Conservation (phyloP, 192 early-diverging fungal genomes). For the Powellomyces hirtus region DNA sequence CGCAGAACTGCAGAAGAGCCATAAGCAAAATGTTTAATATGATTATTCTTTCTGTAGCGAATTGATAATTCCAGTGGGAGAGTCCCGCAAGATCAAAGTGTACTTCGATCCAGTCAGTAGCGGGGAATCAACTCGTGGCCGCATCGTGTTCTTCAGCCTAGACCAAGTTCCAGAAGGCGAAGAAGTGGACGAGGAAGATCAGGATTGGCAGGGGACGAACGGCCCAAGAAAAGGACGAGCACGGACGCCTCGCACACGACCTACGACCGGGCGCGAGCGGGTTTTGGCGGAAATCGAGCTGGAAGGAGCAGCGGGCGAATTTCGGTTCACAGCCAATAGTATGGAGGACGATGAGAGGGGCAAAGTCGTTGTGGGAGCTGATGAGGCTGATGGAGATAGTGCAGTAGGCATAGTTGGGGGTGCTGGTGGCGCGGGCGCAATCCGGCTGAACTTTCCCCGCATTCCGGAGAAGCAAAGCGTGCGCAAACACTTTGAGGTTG, state of each 20-base stretch:
- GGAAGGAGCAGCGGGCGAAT: constrained; percentile 33
- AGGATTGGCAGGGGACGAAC: neutral
- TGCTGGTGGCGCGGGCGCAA: constrained; percentile 18
- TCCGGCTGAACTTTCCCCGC: constrained; percentile 47
- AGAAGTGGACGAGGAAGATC: constrained; percentile 4
- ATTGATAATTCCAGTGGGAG: constrained; percentile 30
- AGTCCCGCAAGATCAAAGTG: constrained; percentile 33
- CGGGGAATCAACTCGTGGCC: constrained; percentile 4
- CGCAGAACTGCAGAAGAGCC: too few relatives aligned
- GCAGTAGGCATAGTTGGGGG: neutral
- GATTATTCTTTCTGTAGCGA: constrained; percentile 12
- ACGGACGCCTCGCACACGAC: constrained; percentile 22
- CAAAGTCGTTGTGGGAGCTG: neutral
- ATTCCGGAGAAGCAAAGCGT: constrained; percentile 34
- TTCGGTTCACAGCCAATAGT: constrained; percentile 28
- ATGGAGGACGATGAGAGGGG: constrained; percentile 18
- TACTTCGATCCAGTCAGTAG: constrained; percentile 35
- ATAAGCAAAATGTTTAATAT: too few relatives aligned
- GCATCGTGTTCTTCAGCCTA: constrained; percentile 28
- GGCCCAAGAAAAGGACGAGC: neutral
- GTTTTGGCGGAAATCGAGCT: constrained; percentile 32
- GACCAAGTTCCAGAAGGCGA: constrained; percentile 26
- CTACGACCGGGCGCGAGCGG: constrained; percentile 22
- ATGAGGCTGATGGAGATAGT: neutral
- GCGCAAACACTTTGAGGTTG: constrained; percentile 52